Evolutionary conservation across 2,329 filamentous ascomycete species (phyloP).

Genomic region (Aureobasidium sp.): DNA sequence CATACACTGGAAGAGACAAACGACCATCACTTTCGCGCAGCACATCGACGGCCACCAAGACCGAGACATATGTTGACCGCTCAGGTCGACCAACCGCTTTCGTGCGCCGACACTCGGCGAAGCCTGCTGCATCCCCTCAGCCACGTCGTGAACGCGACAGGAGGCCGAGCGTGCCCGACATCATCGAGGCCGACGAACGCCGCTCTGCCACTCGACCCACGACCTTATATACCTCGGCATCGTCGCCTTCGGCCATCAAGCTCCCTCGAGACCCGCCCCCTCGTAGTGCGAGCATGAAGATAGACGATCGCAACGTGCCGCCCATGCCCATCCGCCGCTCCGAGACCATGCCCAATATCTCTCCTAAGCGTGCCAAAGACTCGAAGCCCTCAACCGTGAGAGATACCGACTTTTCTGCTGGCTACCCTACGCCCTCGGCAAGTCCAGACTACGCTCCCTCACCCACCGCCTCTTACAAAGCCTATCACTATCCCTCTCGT

Average conservation of each 20-base stretch:
- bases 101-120: constrained; percentile 22
- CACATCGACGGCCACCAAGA: constrained; percentile 20
- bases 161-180: constrained; percentile 6
- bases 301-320: constrained; percentile 23
- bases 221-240: constrained; percentile 31
- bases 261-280: constrained; percentile 15
- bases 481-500: constrained; percentile 21
- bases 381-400: constrained; percentile 20
- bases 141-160: constrained; percentile 16
- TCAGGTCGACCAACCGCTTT: constrained; percentile 19
- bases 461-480: constrained; percentile 14
- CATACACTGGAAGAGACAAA: constrained; percentile 22
- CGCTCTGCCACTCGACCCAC: constrained; percentile 20
- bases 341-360: constrained; percentile 33
- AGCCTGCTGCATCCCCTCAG: constrained; percentile 18
- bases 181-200: constrained; percentile 11
- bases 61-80: constrained; percentile 23
- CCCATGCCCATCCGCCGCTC: constrained; percentile 31
- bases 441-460: constrained; percentile 20
- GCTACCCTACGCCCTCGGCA: constrained; percentile 21
- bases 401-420: constrained; percentile 21
- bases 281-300: constrained; percentile 25
- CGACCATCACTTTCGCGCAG: constrained; percentile 22
- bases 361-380: constrained; percentile 4
- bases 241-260: constrained; percentile 25